Base-by-base conservation (phyloP, 176 grass and related monocot genomes). In the Juncus effusus region DNA sequence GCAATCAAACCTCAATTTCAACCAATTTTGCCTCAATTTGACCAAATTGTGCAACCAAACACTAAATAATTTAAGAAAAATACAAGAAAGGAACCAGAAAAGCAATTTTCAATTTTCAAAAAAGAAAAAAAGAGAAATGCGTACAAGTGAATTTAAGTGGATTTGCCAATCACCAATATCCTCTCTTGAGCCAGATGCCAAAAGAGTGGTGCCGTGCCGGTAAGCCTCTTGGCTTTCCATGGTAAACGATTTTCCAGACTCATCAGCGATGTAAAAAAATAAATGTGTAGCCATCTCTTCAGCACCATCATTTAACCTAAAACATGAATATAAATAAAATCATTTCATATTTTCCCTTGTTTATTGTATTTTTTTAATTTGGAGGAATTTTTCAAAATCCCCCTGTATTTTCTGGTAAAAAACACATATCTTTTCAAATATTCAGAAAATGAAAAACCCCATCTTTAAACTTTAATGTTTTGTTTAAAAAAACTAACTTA, bases 181-280 rank as follows among this genome's bases (percentile, higher is more conserved):
- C 37, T 77, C 77, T 51, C 77, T 73, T 5, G 47, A 74, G 54
- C 94, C 94, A 72, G 85, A 89, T 78, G 88, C 88, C 80, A 93
- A 86, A 84, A 84, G 85, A 82, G 87, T 69, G 72, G 85, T 64
- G 64, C 80, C 83, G 77, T 41, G 79, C 70, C 69, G 79, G 50
- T 77, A 72, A 78, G 80, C 79, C 62, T 69, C 72, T 51, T 82
- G 75, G 36, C 75, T 75, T 7, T 66, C 64, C 71, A 84, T 79
- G 72, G 73, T 80, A 61, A 92, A 86, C 16, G 62, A 65, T 38
- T 97, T 91, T 63, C 85, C 85, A 40, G 77, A 66, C 81, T 97
- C 88, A 11, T 97, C 94, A 6, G 88, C 88, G 49, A 97, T 44
- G 42, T 97, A 97, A 75, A 93, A 97, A 74, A 97, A 97, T 28